phyloP scores from a whole-genome alignment of 345 rosid species.

The Eucalyptus sp. region DNA sequence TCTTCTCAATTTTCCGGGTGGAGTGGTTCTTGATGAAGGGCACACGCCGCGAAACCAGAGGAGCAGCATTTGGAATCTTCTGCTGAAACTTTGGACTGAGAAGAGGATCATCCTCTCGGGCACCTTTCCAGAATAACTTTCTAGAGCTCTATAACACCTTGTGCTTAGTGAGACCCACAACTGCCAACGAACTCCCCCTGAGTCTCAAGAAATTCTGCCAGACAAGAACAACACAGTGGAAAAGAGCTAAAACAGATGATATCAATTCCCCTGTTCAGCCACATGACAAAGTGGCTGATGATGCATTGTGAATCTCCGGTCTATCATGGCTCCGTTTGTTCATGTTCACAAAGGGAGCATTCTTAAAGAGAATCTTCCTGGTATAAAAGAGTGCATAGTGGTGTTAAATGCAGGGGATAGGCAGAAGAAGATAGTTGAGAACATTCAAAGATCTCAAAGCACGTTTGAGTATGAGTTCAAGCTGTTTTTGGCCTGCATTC shows the following conservation, averaged over 20 bases:
- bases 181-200: not conserved
- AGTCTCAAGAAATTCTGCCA: not conserved
- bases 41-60: slow-evolving; percentile 58
- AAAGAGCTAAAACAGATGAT: slow-evolving; percentile 3
- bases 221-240: not conserved
- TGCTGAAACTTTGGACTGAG: slow-evolving; percentile 30
- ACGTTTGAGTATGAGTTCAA: slow-evolving; percentile 8
- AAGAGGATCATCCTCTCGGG: slow-evolving; percentile 71
- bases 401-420: slow-evolving; percentile 25
- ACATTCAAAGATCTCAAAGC: not conserved
- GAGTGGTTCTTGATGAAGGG: slow-evolving; percentile 72
- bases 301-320: slow-evolving; percentile 11
- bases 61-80: slow-evolving; percentile 47
- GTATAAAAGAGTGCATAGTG: slow-evolving; percentile 48
- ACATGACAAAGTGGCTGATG: slow-evolving; percentile 12
- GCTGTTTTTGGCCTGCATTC: slow-evolving; percentile 40
- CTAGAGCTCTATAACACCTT: slow-evolving; percentile 54
- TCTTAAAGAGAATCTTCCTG: slow-evolving; percentile 49
- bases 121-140: slow-evolving; percentile 75
- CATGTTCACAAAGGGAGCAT: slow-evolving; percentile 59
- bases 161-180: slow-evolving; percentile 36
- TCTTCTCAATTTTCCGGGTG: slow-evolving; percentile 36
- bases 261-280: slow-evolving; percentile 17
- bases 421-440: slow-evolving; percentile 33
- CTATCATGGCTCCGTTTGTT: slow-evolving; percentile 45